Evolutionary conservation across 768 basidiomycete genomes (phyloP).

Genomic region (Myochromella boudieri): DNA sequence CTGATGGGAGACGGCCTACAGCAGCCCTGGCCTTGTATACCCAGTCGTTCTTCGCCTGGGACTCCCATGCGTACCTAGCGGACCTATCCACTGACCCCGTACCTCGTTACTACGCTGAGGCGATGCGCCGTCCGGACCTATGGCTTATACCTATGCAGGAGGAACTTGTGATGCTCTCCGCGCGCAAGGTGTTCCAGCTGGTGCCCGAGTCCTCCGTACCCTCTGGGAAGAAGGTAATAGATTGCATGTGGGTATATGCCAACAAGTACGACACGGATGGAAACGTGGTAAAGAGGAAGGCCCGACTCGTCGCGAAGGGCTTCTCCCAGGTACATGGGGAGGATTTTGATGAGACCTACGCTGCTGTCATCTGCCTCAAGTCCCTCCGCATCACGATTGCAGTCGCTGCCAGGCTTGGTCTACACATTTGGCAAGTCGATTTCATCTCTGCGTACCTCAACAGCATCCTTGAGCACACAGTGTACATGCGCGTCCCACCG

Average conservation of each 20-base stretch:
- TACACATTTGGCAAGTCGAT: conserved; percentile 31
- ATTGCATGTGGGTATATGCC: conserved; percentile 22
- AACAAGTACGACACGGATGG: conserved; percentile 30
- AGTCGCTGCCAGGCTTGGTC: conserved; percentile 22
- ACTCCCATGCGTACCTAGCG: neutral
- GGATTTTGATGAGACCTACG: conserved; percentile 24
- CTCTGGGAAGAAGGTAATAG: conserved; percentile 7
- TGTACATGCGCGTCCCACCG: conserved; percentile 14
- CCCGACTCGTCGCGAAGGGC: conserved; percentile 18
- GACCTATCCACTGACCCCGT: neutral
- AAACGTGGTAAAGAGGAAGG: conserved; percentile 27
- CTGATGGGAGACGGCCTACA: neutral
- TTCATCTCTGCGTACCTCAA: conserved; percentile 33
- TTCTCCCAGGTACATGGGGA: conserved; percentile 33
- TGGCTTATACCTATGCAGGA: conserved; percentile 14
- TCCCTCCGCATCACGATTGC: conserved; percentile 22
- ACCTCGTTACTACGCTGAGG: conserved; percentile 7
- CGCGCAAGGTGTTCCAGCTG: conserved; percentile 17
- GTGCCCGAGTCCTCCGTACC: neutral
- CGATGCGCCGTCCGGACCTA: conserved; percentile 14
- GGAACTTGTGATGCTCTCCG: conserved; percentile 19
- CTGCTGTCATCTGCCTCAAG: conserved; percentile 16
- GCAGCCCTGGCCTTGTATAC: no score
- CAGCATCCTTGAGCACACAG: conserved; percentile 18
- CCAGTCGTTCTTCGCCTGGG: neutral